A percentile compares a stretch with the other conserved stretches of the same genome.
phyloP scores from a whole-genome alignment of 257 asterid species.

The Perilla frutescens region DNA sequence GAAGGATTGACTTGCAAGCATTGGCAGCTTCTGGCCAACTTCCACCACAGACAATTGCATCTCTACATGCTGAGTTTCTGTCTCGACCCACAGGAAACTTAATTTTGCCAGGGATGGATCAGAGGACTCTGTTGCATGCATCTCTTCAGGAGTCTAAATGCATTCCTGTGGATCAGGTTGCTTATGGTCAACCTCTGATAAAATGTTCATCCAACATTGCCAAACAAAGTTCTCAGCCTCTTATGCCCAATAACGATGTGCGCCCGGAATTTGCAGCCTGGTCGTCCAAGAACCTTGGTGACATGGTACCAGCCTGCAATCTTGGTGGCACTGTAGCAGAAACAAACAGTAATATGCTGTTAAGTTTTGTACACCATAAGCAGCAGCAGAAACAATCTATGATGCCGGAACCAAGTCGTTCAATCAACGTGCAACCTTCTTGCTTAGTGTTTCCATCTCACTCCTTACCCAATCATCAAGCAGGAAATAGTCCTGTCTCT shows the following conservation, averaged over 20 bases:
- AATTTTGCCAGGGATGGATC: conserved; percentile 63
- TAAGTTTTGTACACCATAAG: conserved; percentile 54
- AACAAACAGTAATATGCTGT: conserved; percentile 45
- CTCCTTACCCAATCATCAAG: conserved; percentile 55
- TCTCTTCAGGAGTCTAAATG: conserved; percentile 62
- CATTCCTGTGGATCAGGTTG: conserved; percentile 52
- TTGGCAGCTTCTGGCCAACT: conserved; percentile 71
- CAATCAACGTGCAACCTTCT: conserved; percentile 75
- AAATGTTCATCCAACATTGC: conserved; percentile 57
- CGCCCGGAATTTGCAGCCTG: conserved; percentile 53
- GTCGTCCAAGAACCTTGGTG: conserved; percentile 50
- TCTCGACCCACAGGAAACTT: conserved; percentile 59
- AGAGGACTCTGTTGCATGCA: conserved; percentile 56
- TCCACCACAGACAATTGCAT: conserved; percentile 72
- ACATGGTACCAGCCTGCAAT: conserved; percentile 44
- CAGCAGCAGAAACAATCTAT: conserved; percentile 54
- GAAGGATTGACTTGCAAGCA: conserved; percentile 70
- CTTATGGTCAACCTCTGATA: conserved; percentile 62
- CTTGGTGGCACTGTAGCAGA: conserved; percentile 41
- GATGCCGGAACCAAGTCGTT: conserved; percentile 44
- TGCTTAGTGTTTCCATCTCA: conserved; percentile 78
- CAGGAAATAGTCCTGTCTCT: conserved; percentile 50
- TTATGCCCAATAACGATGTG: conserved; percentile 45
- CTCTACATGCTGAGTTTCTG: conserved; percentile 68
- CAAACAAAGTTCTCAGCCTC: conserved; percentile 52